Conservation (phyloP, 768 basidiomycete genomes). For the Auriculariales sp. region DNA sequence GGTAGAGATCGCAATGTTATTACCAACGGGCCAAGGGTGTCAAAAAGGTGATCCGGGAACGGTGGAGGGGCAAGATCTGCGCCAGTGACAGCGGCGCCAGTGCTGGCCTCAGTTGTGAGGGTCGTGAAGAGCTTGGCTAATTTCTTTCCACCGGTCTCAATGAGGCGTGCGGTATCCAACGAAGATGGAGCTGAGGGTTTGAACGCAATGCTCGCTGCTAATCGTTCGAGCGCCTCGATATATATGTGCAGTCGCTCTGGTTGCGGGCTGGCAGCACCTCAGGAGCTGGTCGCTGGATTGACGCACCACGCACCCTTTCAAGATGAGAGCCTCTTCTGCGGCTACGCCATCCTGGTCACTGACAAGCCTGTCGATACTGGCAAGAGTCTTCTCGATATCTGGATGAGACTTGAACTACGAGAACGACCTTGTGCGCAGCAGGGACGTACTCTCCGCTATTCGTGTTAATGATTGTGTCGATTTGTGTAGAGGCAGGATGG, state of each 20-base stretch:
- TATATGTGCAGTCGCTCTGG: constrained; percentile 49
- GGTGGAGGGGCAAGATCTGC: constrained; percentile 37
- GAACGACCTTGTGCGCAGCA: not conserved
- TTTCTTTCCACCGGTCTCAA: constrained; percentile 76
- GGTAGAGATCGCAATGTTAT: constrained; percentile 54
- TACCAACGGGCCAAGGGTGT: constrained; percentile 48
- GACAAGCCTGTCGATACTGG: constrained; percentile 67
- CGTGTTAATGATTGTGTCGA: constrained; percentile 63
- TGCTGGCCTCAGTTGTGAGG: constrained; percentile 73
- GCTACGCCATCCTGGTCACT: constrained; percentile 63
- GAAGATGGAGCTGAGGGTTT: constrained; percentile 43
- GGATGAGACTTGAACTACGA: not conserved
- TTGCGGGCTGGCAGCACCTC: constrained; percentile 41
- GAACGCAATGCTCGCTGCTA: constrained; percentile 71
- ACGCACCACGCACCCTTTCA: constrained; percentile 45
- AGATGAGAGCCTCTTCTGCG: constrained; percentile 62
- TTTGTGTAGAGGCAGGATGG: constrained; percentile 69
- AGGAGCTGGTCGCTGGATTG: not conserved
- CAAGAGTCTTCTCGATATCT: constrained; percentile 73
- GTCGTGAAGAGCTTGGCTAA: constrained; percentile 74
- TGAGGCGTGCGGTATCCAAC: constrained; percentile 48
- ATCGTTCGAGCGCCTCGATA: constrained; percentile 55
- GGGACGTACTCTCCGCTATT: constrained; percentile 49
- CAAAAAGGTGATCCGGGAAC: constrained; percentile 39
- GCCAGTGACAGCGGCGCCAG: constrained; percentile 51